Evolutionary conservation across 2,329 filamentous ascomycete species (phyloP), one percentile per base, ranked within the genome.

Genomic region (Lachnellula arida): DNA sequence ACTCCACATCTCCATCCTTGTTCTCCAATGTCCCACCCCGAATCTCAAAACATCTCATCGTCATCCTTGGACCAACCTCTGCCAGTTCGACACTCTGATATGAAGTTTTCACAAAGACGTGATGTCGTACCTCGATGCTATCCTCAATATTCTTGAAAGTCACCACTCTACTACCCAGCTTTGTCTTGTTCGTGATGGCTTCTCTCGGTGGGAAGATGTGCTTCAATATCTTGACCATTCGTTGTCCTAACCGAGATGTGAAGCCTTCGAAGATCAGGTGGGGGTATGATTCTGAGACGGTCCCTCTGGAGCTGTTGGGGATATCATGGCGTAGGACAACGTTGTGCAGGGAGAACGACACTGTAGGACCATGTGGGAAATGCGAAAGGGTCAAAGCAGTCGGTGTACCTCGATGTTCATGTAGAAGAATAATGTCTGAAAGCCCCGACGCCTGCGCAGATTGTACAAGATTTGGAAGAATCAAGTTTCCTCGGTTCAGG

Each of bases 241-340:
- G 82, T 66, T 86, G 80, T 53, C 94, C 94, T 5, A 97, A 76
- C 35, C 81, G 82, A 5, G 88, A 91, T 5, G 81, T 88, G 74
- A 99, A 97, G 2, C 91, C 91, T 67, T 99, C 94, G 66, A 99
- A 97, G 60, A 99, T 89, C 2, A 99, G 78, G 68, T 97, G 93
- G 0, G 94, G 94, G 66, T 97, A 99, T 39, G 85, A 87, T 74
- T 99, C 94, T 59, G 85, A 90, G 48, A 97, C 91, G 1, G 91
- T 96, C 48, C 94, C 94, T 56, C 89, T 82, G 8, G 91, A 84
- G 43, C 87, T 84, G 61, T 94, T 91, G 1, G 94, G 93, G 19
- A 99, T 96, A 70, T 99, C 94, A 58, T 92, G 89, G 46, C 94
- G 85, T 50, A 99, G 78, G 9, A 97, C 87, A 3, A 97, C 93